Evolutionary conservation across 2,329 filamentous ascomycete species (phyloP), one percentile per base, ranked within the genome.

Genomic region (Talaromyces sp.): DNA sequence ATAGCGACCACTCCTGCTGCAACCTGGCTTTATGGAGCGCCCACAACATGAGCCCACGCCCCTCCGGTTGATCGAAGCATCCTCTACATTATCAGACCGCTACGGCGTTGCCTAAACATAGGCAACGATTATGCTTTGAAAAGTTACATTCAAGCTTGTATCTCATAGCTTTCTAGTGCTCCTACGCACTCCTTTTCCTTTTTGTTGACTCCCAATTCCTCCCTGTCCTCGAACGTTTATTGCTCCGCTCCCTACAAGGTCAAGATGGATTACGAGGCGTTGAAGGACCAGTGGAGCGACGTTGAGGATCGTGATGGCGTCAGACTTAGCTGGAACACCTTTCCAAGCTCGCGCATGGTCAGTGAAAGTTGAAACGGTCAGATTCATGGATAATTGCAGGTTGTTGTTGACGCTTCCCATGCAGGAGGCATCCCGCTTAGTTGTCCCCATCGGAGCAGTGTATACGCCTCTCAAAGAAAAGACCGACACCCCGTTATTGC

Each of bases 381-480:
- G 21, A 39, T 39, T 52, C 13, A 36, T 54, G 41, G 45, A 60
- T 59, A 46, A 55, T 56, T 62, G 52, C 60, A 61, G 60, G 55
- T 56, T 58, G 62, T 17, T 53, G 45, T 40, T 59, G 48, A 51
- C 52, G 15, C 40, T 53, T 48, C 25, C 33, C 61, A 63, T 65
- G 63, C 67, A 95, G 89, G 92, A 97, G 86, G 92, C 92, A 58
- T 96, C 91, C 60, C 85, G 92, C 61, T 85, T 97, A 56, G 92
- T 97, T 63, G 94, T 97, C 36, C 94, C 94, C 61, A 97, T 99
- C 69, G 94, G 92, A 73, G 92, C 91, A 65, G 83, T 97, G 50
- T 97, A 97, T 76, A 99, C 93, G 2, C 92, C 93, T 5, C 78
- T 97, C 67, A 97, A 97, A 77, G 93, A 97, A 78, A 95, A 95